Percentiles rank a stretch among this genome's conserved stretches.
Conservation (phyloP, 495 filamentous ascomycete species). For the Platismatia glauca region DNA sequence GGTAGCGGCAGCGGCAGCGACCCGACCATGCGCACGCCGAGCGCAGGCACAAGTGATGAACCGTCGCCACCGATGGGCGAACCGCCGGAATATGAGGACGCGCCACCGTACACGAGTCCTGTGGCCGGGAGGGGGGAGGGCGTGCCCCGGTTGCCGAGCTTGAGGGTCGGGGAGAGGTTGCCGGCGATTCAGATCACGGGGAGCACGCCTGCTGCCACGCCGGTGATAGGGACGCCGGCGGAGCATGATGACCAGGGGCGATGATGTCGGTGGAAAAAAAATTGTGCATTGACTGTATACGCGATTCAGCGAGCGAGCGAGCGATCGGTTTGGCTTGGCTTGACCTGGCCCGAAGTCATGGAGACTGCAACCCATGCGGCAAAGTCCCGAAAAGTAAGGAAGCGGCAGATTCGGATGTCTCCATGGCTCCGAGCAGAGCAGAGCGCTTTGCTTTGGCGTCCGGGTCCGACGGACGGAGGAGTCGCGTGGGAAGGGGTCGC, state of each 20-base stretch:
- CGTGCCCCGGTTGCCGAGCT: conserved; percentile 20
- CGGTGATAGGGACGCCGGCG: conserved; percentile 5
- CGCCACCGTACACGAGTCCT: conserved; percentile 21
- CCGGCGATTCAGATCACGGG: conserved; percentile 23
- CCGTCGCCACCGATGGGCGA: conserved; percentile 11
- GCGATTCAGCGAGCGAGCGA: conserved; percentile 18
- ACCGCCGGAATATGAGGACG: conserved; percentile 20
- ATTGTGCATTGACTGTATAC: background rate
- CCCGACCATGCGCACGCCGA: conserved; percentile 16
- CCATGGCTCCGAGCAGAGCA: background rate
- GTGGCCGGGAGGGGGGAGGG: conserved; percentile 10
- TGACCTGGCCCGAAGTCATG: background rate
- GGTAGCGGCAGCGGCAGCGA: conserved; percentile 16
- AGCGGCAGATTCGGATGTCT: background rate
- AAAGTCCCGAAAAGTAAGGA: background rate
- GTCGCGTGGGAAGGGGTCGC: background rate
- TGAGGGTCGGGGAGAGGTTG: conserved; percentile 14
- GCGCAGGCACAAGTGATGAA: conserved; percentile 11
- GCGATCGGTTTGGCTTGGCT: background rate
- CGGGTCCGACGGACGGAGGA: background rate
- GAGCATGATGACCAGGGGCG: background rate
- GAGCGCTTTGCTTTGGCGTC: background rate
- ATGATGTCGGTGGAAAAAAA: background rate
- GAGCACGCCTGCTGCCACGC: conserved; percentile 23
- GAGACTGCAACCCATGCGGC: background rate